Evolutionary conservation across 2,329 filamentous ascomycete genomes (phyloP).

Genomic region (Myriosclerotinia curreyana): DNA sequence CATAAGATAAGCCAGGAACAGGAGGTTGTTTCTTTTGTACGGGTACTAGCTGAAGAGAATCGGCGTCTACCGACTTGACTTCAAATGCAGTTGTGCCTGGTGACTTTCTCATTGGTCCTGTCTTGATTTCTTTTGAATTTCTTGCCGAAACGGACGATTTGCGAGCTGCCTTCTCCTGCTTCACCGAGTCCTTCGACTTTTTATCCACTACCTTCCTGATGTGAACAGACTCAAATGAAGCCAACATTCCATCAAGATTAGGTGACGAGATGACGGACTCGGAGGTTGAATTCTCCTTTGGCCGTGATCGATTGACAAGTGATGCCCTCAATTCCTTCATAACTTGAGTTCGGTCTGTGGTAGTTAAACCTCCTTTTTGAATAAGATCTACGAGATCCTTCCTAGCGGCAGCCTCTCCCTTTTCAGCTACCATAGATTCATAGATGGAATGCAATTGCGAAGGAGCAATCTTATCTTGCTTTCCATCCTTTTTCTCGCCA

Average conservation of each 20-base stretch:
- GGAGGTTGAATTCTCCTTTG: background rate
- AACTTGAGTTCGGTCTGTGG: slow-evolving; percentile 15
- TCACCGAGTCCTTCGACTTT: background rate
- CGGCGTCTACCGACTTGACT: slow-evolving; percentile 34
- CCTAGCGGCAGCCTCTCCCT: slow-evolving; percentile 14
- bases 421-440: slow-evolving; percentile 16
- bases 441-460: slow-evolving; percentile 19
- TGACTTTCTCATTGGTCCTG: slow-evolving; percentile 11
- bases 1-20: slow-evolving; percentile 38
- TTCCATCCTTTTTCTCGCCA: background rate
- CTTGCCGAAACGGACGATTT: background rate
- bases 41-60: slow-evolving; percentile 33
- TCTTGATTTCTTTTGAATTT: background rate
- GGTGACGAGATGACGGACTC: background rate
- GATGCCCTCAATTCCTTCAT: slow-evolving; percentile 22
- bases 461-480: slow-evolving; percentile 11
- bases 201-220: background rate
- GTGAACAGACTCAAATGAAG: slow-evolving; percentile 15
- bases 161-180: background rate
- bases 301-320: slow-evolving; percentile 4
- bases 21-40: slow-evolving; percentile 33
- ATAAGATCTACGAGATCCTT: slow-evolving; percentile 18
- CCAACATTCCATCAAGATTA: slow-evolving; percentile 16
- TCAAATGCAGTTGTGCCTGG: slow-evolving; percentile 24
- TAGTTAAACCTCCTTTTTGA: slow-evolving; percentile 20